Evolutionary conservation across 2,329 filamentous ascomycete genomes (phyloP).

Genomic region (Pezicula rhizophila): DNA sequence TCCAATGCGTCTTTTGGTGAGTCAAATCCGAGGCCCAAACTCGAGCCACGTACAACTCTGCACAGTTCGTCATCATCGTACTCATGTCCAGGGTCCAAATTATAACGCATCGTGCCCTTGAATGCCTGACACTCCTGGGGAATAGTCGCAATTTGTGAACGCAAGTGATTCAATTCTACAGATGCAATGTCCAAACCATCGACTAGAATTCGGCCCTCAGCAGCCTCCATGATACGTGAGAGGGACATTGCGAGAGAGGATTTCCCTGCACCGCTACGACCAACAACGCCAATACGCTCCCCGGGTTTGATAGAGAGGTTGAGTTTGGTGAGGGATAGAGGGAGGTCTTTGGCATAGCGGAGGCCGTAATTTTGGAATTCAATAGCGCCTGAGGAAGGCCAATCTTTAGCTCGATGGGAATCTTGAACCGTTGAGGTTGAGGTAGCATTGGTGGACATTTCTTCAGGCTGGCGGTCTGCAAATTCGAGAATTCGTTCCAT

Average conservation of each 20-base stretch:
- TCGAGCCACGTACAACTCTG: slow-evolving; percentile 66
- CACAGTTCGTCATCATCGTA: slow-evolving; percentile 69
- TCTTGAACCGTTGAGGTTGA: too few species aligned
- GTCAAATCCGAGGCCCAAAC: slow-evolving; percentile 50
- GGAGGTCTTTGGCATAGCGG: neutral
- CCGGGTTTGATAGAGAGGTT: slow-evolving; percentile 64
- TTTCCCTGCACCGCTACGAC: slow-evolving; percentile 73
- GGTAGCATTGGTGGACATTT: too few species aligned
- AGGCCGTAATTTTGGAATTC: neutral
- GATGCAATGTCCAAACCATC: slow-evolving; percentile 62
- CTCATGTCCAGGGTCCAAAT: slow-evolving; percentile 71
- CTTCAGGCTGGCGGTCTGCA: neutral
- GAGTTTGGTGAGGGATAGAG: slow-evolving; percentile 37
- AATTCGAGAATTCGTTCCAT: neutral
- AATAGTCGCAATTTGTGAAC: slow-evolving; percentile 70
- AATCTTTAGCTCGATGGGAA: too few species aligned
- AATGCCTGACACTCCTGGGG: slow-evolving; percentile 77
- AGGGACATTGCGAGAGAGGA: slow-evolving; percentile 73
- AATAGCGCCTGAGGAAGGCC: neutral
- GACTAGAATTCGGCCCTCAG: slow-evolving; percentile 51
- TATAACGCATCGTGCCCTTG: slow-evolving; percentile 67
- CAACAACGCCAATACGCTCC: slow-evolving; percentile 72
- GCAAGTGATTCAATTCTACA: slow-evolving; percentile 64
- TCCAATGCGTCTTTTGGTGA: slow-evolving; percentile 67
- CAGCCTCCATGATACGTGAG: slow-evolving; percentile 64